phyloP scores from a whole-genome alignment of 805 yeast species.

The Myxozyma mucilagina region DNA sequence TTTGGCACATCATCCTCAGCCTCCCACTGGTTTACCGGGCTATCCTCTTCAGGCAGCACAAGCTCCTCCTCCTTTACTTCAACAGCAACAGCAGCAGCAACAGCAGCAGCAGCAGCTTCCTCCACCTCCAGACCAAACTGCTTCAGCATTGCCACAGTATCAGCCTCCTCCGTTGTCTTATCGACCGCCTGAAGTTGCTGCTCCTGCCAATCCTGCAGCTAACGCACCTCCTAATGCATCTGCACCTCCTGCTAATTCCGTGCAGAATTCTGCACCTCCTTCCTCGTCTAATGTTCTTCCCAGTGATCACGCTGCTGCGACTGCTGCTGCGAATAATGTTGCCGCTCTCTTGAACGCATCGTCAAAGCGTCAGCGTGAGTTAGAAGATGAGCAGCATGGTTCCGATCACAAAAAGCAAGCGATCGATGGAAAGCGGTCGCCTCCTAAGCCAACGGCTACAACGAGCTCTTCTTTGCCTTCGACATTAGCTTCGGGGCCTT shows the following conservation, averaged over 20 bases:
- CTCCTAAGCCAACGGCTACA: not conserved
- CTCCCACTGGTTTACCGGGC: constrained; percentile 30
- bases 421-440: constrained; percentile 18
- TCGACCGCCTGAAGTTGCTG: constrained; percentile 8
- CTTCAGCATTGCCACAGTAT: constrained; percentile 34
- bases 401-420: constrained; percentile 28
- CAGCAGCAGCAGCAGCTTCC: constrained; percentile 40
- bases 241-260: no score
- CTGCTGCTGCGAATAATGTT: not conserved
- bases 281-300: not conserved
- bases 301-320: not conserved
- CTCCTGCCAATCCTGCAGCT: constrained; percentile 3
- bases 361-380: constrained; percentile 28
- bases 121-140: constrained; percentile 18
- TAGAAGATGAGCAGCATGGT: constrained; percentile 24
- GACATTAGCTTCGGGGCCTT: not conserved
- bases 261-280: no score
- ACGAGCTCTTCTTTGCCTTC: constrained; percentile 12
- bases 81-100: constrained; percentile 30
- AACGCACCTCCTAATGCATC: no score
- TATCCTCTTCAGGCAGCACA: constrained; percentile 18
- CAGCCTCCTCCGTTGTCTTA: constrained; percentile 30
- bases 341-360: constrained; percentile 11
- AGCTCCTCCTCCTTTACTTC: constrained; percentile 15
- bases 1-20: constrained; percentile 36